Evolutionary conservation across 768 basidiomycete genomes (phyloP).

Genomic region (Obba rivulosa): DNA sequence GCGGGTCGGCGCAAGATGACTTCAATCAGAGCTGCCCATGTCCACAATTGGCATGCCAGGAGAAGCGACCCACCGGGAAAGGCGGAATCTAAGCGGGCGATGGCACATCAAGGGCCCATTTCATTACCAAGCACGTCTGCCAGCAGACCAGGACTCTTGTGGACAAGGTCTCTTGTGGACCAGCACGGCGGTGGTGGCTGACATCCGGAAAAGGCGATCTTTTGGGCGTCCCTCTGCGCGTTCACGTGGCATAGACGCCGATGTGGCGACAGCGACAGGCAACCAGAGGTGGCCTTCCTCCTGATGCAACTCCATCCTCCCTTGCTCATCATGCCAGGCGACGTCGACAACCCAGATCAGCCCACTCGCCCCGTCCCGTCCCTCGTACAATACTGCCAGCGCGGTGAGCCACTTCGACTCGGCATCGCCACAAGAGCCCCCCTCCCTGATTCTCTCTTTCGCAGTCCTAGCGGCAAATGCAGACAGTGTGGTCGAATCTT

Average conservation of each 20-base stretch:
- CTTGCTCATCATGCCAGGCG: constrained; percentile 26
- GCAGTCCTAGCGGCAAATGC: constrained; percentile 56
- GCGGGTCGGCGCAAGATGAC: constrained; percentile 2
- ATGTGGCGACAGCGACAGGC: no score
- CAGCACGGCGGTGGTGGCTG: no score
- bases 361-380: constrained; percentile 44
- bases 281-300: no score
- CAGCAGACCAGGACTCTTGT: no score
- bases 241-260: no score
- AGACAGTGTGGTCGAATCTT: constrained; percentile 42
- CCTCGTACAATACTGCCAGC: constrained; percentile 67
- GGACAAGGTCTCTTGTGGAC: no score
- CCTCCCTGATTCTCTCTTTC: constrained; percentile 11
- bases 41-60: constrained; percentile 8
- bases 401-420: constrained; percentile 41
- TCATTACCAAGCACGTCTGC: no score
- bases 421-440: constrained; percentile 3
- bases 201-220: no score
- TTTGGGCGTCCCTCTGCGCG: no score
- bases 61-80: constrained; percentile 4
- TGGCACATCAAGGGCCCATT: no score
- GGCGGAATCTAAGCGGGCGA: no score
- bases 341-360: constrained; percentile 23
- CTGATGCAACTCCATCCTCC: no score
- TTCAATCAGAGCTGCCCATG: constrained; percentile 10